Percentiles rank a stretch among this genome's conserved stretches.
These are phyloP conservation scores for Bassia scoparia DNA, from an alignment of 148 eudicot species.

Conservation along the genomic window DNA sequence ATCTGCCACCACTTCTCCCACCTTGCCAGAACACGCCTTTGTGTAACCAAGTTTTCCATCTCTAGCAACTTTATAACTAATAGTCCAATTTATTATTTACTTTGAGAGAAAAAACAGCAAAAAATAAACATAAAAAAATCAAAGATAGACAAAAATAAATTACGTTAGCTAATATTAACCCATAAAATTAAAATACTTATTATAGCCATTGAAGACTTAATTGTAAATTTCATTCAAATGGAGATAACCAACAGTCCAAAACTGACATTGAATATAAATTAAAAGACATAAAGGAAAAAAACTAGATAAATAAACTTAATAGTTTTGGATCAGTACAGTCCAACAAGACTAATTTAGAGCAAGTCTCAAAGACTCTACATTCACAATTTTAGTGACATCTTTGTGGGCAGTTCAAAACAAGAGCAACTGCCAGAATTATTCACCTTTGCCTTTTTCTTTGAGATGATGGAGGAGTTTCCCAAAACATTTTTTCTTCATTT, in stretches of 20 bases:
- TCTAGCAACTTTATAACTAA: too few relatives aligned
- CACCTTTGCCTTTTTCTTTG: neutral
- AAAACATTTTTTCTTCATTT: neutral
- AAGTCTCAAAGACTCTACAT: neutral
- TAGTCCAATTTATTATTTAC: too few relatives aligned
- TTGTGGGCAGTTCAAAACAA: neutral
- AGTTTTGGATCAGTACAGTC: neutral
- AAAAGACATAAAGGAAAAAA: neutral
- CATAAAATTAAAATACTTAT: neutral
- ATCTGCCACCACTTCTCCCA: too few relatives aligned
- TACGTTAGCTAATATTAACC: too few relatives aligned
- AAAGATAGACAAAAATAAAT: too few relatives aligned
- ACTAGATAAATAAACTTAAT: too few relatives aligned
- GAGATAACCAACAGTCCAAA: neutral
- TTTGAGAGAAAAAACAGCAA: too few relatives aligned
- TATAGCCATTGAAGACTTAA: neutral
- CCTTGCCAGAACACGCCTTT: too few relatives aligned
- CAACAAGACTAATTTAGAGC: neutral
- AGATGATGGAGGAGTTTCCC: neutral
- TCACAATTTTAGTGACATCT: neutral
- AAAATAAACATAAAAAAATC: too few relatives aligned
- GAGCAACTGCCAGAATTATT: too few relatives aligned
- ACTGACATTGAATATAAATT: neutral
- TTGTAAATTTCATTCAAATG: neutral
- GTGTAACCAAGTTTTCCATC: too few relatives aligned